Percentiles rank a stretch among this genome's conserved stretches.
phyloP scores from a whole-genome alignment of 768 basidiomycete species.

The Termitomyces eurrhizus region DNA sequence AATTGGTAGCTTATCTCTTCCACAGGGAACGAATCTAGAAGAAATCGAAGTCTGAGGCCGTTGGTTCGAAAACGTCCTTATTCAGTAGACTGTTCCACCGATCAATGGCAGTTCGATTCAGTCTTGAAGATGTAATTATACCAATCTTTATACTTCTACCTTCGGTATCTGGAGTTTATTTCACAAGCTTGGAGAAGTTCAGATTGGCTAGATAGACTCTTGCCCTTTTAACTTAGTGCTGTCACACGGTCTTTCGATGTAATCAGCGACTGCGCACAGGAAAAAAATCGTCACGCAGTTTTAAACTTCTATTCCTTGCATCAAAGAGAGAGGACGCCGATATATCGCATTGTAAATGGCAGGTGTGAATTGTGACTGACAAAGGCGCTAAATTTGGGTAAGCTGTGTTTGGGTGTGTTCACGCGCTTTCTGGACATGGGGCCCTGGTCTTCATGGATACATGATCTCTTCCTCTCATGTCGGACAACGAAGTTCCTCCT shows the following conservation, averaged over 20 bases:
- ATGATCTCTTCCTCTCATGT: conserved; percentile 11
- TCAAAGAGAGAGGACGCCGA: neutral
- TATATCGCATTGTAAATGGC: neutral
- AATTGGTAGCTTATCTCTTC: neutral
- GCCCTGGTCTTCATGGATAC: neutral
- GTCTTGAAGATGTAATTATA: neutral
- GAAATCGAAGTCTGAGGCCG: conserved; percentile 67
- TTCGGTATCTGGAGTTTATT: neutral
- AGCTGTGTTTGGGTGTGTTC: neutral
- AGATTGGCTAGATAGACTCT: neutral
- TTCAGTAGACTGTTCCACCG: neutral
- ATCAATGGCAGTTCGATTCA: neutral
- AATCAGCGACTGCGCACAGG: neutral
- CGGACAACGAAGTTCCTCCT: conserved; percentile 30
- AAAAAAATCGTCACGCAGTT: neutral
- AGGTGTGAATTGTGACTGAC: neutral
- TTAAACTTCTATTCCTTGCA: neutral
- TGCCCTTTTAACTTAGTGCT: neutral
- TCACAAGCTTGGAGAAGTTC: no score
- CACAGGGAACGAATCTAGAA: conserved; percentile 80
- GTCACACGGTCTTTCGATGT: neutral
- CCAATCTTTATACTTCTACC: neutral
- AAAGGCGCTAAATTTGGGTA: neutral
- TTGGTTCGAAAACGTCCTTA: neutral
- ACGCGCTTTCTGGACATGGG: neutral